Evolutionary conservation across 805 yeast genomes (phyloP).

Genomic region (Myxozyma sirexii): DNA sequence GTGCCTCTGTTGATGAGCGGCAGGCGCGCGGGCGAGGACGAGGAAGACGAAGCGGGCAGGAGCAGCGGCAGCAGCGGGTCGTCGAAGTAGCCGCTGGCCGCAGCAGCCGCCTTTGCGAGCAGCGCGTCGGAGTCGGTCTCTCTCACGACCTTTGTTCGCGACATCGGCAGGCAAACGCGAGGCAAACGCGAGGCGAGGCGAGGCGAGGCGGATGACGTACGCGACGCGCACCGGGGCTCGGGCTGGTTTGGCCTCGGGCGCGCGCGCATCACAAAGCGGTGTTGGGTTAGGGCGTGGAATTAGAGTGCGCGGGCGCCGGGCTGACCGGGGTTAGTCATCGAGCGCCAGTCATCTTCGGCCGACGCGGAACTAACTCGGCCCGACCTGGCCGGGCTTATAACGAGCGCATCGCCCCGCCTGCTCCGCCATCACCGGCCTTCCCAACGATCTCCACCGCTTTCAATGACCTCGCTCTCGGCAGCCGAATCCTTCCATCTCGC

Average conservation of each 20-base stretch:
- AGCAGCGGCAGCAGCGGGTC: constrained; percentile 46
- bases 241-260: too few species aligned
- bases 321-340: neutral
- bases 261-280: neutral
- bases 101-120: constrained; percentile 54
- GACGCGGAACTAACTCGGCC: neutral
- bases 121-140: constrained; percentile 66
- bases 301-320: neutral
- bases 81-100: constrained; percentile 48
- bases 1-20: constrained; percentile 69
- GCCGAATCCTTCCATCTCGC: constrained; percentile 65
- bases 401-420: neutral
- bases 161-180: constrained; percentile 10
- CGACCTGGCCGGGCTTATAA: neutral
- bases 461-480: constrained; percentile 29
- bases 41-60: constrained; percentile 15
- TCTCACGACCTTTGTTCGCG: constrained; percentile 50
- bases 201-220: neutral
- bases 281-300: neutral
- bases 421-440: neutral
- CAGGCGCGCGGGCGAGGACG: constrained; percentile 45
- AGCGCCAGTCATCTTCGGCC: neutral
- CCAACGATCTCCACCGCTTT: neutral
- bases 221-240: too few species aligned
- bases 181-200: neutral